These are phyloP conservation scores for Suillus bovinus DNA, from an alignment of 768 basidiomycete species.

Conservation along the genomic window DNA sequence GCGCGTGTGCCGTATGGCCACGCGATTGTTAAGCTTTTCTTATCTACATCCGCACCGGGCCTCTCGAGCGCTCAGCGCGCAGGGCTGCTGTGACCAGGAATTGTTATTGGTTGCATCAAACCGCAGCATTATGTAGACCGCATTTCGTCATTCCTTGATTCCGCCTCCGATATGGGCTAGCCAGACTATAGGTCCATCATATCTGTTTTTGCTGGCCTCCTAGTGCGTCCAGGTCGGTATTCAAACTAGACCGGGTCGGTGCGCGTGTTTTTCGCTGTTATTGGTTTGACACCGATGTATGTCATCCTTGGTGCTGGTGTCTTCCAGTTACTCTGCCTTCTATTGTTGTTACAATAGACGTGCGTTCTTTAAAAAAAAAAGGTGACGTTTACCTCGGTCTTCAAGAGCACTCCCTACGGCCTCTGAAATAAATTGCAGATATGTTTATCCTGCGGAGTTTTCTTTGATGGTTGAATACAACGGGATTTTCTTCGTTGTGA, in stretches of 20 bases:
- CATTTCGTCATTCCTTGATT: not conserved
- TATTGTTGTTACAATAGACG: not conserved
- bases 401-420: constrained; percentile 1
- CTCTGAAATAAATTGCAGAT: not conserved
- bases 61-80: not conserved
- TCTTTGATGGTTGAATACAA: constrained; percentile 9
- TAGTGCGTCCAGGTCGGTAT: not conserved
- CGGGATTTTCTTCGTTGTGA: not conserved
- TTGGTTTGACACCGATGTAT: not conserved
- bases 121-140: not conserved
- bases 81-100: not conserved
- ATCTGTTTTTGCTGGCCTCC: not conserved
- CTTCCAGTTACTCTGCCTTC: not conserved
- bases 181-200: not conserved
- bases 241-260: not conserved
- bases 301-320: not conserved
- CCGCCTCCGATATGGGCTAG: not conserved
- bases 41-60: not conserved
- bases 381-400: not conserved
- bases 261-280: not conserved
- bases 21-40: not conserved
- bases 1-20: not conserved
- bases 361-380: not conserved
- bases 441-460: constrained; percentile 2
- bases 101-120: not conserved